A percentile compares a stretch with the other conserved stretches of the same genome.
These are phyloP conservation scores for Ophiostoma sp. DNA, from an alignment of 2,329 filamentous ascomycete genomes.

Conservation along the genomic window DNA sequence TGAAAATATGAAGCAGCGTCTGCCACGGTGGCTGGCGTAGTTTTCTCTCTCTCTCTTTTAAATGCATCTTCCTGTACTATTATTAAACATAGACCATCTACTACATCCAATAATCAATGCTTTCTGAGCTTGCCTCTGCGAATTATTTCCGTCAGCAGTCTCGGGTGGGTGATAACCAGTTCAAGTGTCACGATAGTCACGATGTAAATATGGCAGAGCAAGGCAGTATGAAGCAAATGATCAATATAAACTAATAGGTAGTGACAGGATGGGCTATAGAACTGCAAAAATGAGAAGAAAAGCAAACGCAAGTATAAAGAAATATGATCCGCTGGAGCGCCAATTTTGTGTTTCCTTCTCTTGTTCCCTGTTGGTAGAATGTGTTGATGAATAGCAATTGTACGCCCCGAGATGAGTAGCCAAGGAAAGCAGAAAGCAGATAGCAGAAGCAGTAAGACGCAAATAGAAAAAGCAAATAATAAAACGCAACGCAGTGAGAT, in stretches of 20 bases:
- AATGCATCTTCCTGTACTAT: not conserved
- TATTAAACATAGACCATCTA: conserved; percentile 7
- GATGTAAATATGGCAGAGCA: not conserved
- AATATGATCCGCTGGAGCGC: not conserved
- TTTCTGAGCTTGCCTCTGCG: not conserved
- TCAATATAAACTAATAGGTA: not conserved
- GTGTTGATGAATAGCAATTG: not conserved
- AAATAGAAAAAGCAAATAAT: not conserved
- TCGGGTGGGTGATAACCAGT: too few species aligned
- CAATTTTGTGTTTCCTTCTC: conserved; percentile 7
- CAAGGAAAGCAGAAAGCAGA: not conserved
- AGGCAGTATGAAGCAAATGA: not conserved
- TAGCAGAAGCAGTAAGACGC: not conserved
- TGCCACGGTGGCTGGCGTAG: conserved; percentile 43
- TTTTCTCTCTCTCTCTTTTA: not conserved
- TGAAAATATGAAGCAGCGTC: conserved; percentile 78
- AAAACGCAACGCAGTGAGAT: not conserved
- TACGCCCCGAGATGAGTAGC: not conserved
- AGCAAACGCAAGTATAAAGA: not conserved
- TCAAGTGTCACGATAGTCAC: not conserved
- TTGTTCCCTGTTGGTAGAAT: not conserved
- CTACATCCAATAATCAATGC: not conserved
- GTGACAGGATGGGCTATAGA: not conserved
- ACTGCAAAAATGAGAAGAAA: not conserved
- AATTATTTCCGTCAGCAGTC: not conserved